Base-by-base conservation (phyloP, 139 green algal species). In the Edaphochlamys debaryana region DNA sequence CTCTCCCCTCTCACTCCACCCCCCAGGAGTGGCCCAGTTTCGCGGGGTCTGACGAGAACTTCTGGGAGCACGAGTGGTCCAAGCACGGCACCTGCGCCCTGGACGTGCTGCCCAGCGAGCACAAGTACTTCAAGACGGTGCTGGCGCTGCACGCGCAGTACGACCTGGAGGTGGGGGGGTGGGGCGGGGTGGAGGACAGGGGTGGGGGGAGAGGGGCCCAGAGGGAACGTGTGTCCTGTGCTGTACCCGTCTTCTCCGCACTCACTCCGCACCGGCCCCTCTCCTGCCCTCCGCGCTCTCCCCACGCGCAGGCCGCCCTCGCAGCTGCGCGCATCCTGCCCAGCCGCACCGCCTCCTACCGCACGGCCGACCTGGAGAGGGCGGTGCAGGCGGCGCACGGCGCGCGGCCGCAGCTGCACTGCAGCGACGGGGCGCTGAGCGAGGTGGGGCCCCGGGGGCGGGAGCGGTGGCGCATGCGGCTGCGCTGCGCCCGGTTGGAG, bases 51-150 rank as follows among this genome's bases (percentile, higher is more conserved):
- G 45, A 68, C 80, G 72, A 75, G 0, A 41, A 9, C 4, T 92
- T 95, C 45, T 95, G 91, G 92, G 79, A 67, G 15, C 88, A 93
- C 54, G 88, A 95, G 80, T 94, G 92, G 92, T 68, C 60, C 60
- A 93, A 92, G 79, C 92, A 95, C 67, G 92, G 92, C 32, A 93
- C 92, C 1, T 95, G 92, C 76, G 76, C 90, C 6, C 64, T 90
- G 5, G 15, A 84, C 30, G 45, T 90, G 36, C 67, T 95, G 32
- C 68, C 78, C 0, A 79, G 20, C 0, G 82, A 93, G 86, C 71
- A 88, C 29, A 76, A 74, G 11, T 95, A 87, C 84, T 95, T 95
- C 38, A 77, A 77, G 13, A 67, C 70, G 17, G 74, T 89, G 9
- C 69, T 95, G 15, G 69, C 88, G 22, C 80, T 95, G 62, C 82